Percentiles rank a stretch among this genome's conserved stretches.
Evolutionary conservation across 306 rosid species (phyloP).

Genomic region (Alnus glutinosa): DNA sequence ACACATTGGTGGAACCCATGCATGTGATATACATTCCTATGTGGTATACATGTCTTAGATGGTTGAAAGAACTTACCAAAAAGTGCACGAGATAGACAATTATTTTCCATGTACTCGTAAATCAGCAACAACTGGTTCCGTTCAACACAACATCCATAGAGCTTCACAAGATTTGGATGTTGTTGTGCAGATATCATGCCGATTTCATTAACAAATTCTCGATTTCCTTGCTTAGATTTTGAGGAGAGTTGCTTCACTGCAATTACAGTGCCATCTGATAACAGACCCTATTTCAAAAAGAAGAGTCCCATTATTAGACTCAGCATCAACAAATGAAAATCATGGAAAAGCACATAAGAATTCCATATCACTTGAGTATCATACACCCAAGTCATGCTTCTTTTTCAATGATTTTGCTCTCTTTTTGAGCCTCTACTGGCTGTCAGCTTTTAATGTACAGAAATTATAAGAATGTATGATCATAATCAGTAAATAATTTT

Average conservation of each 20-base stretch:
- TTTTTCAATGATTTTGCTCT: conserved; percentile 1
- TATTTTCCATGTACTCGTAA: conserved; percentile 93
- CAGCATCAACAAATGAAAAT: background rate
- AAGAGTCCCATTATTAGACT: conserved; percentile 14
- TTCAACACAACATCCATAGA: conserved; percentile 88
- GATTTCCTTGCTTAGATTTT: conserved; percentile 96
- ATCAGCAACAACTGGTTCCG: conserved; percentile 81
- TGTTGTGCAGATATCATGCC: conserved; percentile 93
- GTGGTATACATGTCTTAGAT: conserved; percentile 4
- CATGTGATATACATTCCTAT: background rate
- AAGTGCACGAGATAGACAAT: conserved; percentile 85
- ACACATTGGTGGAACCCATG: too few species aligned
- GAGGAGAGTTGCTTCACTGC: conserved; percentile 94
- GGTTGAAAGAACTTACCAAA: conserved; percentile 57
- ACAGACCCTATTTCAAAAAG: conserved; percentile 62
- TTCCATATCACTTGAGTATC: background rate
- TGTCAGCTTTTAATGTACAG: background rate
- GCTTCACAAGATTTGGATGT: conserved; percentile 96
- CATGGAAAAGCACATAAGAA: background rate
- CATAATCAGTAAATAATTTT: background rate
- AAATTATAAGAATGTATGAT: background rate
- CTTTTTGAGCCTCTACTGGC: conserved; percentile 4
- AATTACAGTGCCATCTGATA: conserved; percentile 77
- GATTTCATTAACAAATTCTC: conserved; percentile 89
- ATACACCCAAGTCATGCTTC: background rate